These are phyloP conservation scores for Isoetes taiwanensis DNA, from an alignment of 75 land plant genomes.

Conservation along the genomic window DNA sequence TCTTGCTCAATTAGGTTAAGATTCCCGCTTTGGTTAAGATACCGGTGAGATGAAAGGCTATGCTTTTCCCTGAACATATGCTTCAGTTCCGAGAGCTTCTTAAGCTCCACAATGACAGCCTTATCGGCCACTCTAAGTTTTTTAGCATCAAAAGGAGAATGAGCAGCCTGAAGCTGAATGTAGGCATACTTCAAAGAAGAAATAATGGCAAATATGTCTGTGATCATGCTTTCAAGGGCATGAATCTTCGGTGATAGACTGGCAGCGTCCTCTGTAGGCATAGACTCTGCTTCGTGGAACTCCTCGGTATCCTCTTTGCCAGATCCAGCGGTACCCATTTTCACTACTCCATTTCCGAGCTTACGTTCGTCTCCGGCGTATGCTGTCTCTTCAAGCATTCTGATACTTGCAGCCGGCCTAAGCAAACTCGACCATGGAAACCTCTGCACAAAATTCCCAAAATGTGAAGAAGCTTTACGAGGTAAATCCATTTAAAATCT, in stretches of 20 bases:
- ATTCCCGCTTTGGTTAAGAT: too few relatives aligned
- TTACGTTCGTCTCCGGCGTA: too few relatives aligned
- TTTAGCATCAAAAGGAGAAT: conserved; percentile 72
- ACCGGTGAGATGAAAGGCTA: too few relatives aligned
- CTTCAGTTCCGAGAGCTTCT: conserved; percentile 62
- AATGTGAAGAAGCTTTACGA: too few relatives aligned
- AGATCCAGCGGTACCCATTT: too few relatives aligned
- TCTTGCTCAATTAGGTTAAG: too few relatives aligned
- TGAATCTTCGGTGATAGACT: background rate
- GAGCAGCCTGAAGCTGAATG: conserved; percentile 62
- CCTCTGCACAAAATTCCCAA: too few relatives aligned
- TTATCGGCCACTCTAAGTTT: conserved; percentile 67
- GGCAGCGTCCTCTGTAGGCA: background rate
- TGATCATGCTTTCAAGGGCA: background rate
- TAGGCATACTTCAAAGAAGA: conserved; percentile 12
- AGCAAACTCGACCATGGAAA: too few relatives aligned
- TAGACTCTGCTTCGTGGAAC: background rate
- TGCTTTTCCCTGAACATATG: conserved; percentile 50
- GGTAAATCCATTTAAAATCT: too few relatives aligned
- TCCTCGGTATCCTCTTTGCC: background rate
- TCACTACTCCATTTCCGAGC: too few relatives aligned
- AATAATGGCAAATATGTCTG: background rate
- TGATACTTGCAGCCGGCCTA: too few relatives aligned
- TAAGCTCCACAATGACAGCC: conserved; percentile 58
- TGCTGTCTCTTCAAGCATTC: too few relatives aligned